These are phyloP conservation scores for Mucor piriformis DNA, from an alignment of 371 early-diverging fungal genomes.

Conservation along the genomic window DNA sequence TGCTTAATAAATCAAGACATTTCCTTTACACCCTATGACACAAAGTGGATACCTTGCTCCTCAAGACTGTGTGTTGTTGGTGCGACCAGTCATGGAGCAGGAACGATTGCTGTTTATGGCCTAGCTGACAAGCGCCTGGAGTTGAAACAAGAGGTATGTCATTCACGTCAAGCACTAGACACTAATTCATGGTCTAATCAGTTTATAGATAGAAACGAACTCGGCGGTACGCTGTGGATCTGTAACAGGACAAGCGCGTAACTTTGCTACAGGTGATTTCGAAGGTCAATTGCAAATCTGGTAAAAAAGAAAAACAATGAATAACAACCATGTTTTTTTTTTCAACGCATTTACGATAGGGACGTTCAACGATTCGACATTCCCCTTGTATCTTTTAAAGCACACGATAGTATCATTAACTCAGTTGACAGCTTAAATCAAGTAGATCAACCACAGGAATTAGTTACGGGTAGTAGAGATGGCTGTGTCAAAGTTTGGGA, in stretches of 20 bases:
- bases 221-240: slow-evolving; percentile 70
- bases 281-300: slow-evolving; percentile 70
- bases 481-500: slow-evolving; percentile 85
- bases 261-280: slow-evolving; percentile 79
- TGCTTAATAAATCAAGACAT: slow-evolving; percentile 32
- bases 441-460: slow-evolving; percentile 51
- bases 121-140: slow-evolving; percentile 51
- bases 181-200: not conserved
- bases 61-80: slow-evolving; percentile 74
- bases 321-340: not conserved
- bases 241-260: slow-evolving; percentile 53
- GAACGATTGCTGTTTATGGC: slow-evolving; percentile 65
- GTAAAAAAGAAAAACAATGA: slow-evolving; percentile 24
- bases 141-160: slow-evolving; percentile 51
- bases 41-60: slow-evolving; percentile 75
- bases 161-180: no score
- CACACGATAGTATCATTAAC: slow-evolving; percentile 78
- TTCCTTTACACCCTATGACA: slow-evolving; percentile 44
- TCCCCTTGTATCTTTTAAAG: slow-evolving; percentile 62
- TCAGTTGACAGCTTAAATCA: slow-evolving; percentile 74
- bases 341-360: slow-evolving; percentile 31
- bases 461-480: slow-evolving; percentile 79
- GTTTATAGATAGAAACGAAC: slow-evolving; percentile 48
- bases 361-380: slow-evolving; percentile 70
- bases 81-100: slow-evolving; percentile 67